Evolutionary conservation across 306 rosid genomes (phyloP).

Genomic region (Cucurbita maxima): DNA sequence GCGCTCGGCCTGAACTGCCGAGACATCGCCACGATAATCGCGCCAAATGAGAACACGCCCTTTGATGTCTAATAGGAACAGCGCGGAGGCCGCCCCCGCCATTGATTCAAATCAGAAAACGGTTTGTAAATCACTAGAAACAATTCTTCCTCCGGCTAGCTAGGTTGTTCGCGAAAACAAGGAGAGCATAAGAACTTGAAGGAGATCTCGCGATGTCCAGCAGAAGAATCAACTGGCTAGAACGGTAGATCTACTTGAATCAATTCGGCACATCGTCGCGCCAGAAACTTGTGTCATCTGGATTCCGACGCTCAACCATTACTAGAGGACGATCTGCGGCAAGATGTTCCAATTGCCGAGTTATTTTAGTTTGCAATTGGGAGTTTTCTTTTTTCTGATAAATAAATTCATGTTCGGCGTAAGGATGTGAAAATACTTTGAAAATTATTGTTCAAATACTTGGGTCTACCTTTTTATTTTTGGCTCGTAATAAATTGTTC

Average conservation of each 20-base stretch:
- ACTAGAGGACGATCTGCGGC: neutral
- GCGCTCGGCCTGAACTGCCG: slow-evolving; percentile 85
- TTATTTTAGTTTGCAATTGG: neutral
- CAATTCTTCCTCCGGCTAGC: neutral
- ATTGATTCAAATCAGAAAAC: slow-evolving; percentile 14
- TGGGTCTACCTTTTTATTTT: neutral
- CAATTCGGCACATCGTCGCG: neutral
- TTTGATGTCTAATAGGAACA: slow-evolving; percentile 94
- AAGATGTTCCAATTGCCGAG: neutral
- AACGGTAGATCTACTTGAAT: slow-evolving; percentile 18
- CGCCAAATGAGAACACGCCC: slow-evolving; percentile 99
- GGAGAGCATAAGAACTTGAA: slow-evolving; percentile 20
- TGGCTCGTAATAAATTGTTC: neutral
- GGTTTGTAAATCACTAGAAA: neutral
- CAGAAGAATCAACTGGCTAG: slow-evolving; percentile 2
- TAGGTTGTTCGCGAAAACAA: slow-evolving; percentile 17
- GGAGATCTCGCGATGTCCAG: slow-evolving; percentile 12
- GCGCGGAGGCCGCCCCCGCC: slow-evolving; percentile 98
- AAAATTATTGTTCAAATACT: neutral
- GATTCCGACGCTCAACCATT: neutral
- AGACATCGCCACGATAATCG: slow-evolving; percentile 95
- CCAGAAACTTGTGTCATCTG: neutral
- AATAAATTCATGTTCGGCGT: neutral
- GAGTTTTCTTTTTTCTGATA: neutral
- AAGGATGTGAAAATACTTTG: neutral